Evolutionary conservation across 2,329 filamentous ascomycete genomes (phyloP), one percentile per base, ranked within the genome.

Genomic region (Colletotrichum falcatum): DNA sequence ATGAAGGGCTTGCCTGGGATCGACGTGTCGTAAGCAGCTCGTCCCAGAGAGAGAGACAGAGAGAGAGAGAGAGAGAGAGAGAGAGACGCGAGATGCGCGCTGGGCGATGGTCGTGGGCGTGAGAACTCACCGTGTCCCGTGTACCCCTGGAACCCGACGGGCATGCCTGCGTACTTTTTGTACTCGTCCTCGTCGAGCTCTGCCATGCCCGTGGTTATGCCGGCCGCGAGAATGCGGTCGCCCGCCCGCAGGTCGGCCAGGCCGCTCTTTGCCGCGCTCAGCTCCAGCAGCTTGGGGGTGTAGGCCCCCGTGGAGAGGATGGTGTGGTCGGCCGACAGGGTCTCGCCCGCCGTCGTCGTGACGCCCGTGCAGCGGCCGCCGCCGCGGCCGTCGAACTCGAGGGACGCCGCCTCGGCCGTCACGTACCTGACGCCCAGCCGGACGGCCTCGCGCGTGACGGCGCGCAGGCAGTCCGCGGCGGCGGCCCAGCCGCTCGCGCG

Each of bases 401-500:
- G 72, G 0, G 81, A 79, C 1, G 80, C 77, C 2, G 88, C 83
- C 65, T 90, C 86, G 20, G 84, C 87, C 0, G 81, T 82, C 12
- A 89, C 82, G 66, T 91, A 91, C 76, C 85, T 84, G 71, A 91
- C 89, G 1, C 90, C 89, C 8, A 88, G 77, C 56, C 85, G 81
- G 6, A 91, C 74, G 20, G 83, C 83, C 66, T 81, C 81, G 42
- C 84, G 82, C 1, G 88, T 90, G 11, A 90, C 83, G 1, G 85
- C 86, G 61, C 82, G 78, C 70, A 91, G 76, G 37, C 84, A 83
- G 73, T 90, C 87, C 3, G 87, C 87, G 2, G 90, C 89, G n/a
- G 87, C 88, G 8, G 85, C 89, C 88, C 88, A 91, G 1, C 89
- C 89, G 76, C 88, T 89, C 35, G 84, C 86, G 74, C 83, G 86